These are phyloP conservation scores for Macrolepiota albuminosa DNA, from an alignment of 768 basidiomycete species.

Conservation along the genomic window DNA sequence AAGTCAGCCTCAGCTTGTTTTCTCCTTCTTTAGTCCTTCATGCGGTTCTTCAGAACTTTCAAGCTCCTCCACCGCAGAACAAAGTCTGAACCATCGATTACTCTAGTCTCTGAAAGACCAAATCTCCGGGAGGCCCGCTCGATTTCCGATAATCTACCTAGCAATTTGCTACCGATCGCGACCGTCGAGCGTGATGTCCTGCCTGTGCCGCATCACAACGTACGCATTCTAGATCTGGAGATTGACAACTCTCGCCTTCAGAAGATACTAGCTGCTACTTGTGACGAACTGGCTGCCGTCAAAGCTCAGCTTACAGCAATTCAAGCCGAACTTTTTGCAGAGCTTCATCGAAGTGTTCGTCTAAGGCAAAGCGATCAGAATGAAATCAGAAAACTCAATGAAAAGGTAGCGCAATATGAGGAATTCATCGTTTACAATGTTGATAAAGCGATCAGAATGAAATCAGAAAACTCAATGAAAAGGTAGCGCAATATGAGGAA, in stretches of 20 bases:
- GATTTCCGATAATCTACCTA: conserved; percentile 16
- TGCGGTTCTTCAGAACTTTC: conserved; percentile 44
- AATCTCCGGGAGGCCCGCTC: conserved; percentile 8
- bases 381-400: conserved; percentile 8
- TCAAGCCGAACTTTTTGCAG: conserved; percentile 14
- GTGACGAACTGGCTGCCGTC: conserved; percentile 3
- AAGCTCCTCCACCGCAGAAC: conserved; percentile 42
- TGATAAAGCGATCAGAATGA: conserved; percentile 2
- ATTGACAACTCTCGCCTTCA: conserved; percentile 8
- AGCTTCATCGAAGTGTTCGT: conserved; percentile 12
- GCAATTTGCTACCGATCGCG: conserved; percentile 2
- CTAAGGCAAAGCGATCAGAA: conserved; percentile 3
- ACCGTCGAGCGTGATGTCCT: conserved; percentile 7
- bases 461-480: conserved; percentile 8
- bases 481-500: conserved; percentile 7
- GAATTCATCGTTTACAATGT: conserved; percentile 1
- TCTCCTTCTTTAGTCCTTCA: conserved; percentile 14
- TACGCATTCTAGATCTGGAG: conserved; percentile 13
- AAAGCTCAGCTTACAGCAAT: conserved; percentile 11
- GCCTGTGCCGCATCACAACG: conserved; percentile 3
- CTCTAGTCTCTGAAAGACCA: conserved; percentile 18
- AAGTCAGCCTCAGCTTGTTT: conserved; percentile 6
- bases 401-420: conserved; percentile 9
- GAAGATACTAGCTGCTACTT: neutral
- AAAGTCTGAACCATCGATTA: conserved; percentile 40